Base-by-base conservation (phyloP, 1,139 yeast genomes). In the Cylindricascospora bacillispora region DNA sequence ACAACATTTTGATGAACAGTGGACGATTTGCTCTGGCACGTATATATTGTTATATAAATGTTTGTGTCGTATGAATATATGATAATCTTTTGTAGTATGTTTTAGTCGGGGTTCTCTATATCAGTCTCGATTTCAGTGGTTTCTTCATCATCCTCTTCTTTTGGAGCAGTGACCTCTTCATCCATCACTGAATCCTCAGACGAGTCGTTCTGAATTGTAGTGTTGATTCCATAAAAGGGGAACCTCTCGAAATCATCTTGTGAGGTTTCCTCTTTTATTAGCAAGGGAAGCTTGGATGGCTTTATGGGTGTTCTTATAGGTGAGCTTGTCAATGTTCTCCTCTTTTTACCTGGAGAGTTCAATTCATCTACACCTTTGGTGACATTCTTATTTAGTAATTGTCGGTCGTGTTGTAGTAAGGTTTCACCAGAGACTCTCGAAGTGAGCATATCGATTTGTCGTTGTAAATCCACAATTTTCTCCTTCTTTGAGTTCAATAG, bases 1-100 rank as follows among this genome's bases (percentile, higher is more conserved):
- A 58, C 77, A 22, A 71, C 74, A 15, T 83, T 76, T 49, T 63
- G 49, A 43, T 29, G 12, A 5, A 24, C 24, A 10, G 11, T 15
- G 6, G 13, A 17, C 15, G 10, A 6, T 6, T 22, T 6, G 9
- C 10, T 21, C 5, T 21, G 10, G 11, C 10, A 21, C 5, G 23
- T 11, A 21, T 21, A 21, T 21, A 5, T 17, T 6, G 9, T 17
- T 17, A 17, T 10, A 10, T 6, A 17, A 10, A 15, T 19, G 13
- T 6, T 15, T 25, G 13, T 29, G 27, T 22, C 3, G 27, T 29
- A 14, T 29, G 32, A 4, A 23, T 35, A 26, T 25, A 32, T 11
- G 29, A 35, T 15, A 31, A 17, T 17, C 10, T 10, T 6, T 17
- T 6, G 20, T 17, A 10, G 6, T 10, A 17, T 6, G 6, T 17